Evolutionary conservation across 2,329 filamentous ascomycete species (phyloP), one percentile per base, ranked within the genome.

Genomic region (Neophaeococcomyces aloes): DNA sequence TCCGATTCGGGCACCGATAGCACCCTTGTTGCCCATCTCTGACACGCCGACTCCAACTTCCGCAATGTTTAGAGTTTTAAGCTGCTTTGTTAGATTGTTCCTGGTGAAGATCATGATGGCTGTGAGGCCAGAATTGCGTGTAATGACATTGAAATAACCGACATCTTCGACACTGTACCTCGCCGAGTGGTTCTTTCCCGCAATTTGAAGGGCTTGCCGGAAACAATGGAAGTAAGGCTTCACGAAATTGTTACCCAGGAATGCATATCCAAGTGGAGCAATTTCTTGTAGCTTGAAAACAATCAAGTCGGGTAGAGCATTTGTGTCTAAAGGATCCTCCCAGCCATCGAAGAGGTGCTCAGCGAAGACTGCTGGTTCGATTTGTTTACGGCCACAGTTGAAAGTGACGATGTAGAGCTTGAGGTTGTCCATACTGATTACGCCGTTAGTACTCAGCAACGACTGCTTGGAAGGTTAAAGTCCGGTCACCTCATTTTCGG

Each of bases 11-110:
- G 89, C 71, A 0, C 83, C 91, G 1, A 94, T 83, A 3, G 87
- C 89, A 23, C 89, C 91, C 65, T 98, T 98, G 63, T 95, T 95
- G 13, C 87, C 91, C 82, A 94, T 91, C 38, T 89, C 82, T 46
- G 79, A 81, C 1, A 87, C 63, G 0, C 91, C 91, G 38, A 95
- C 83, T 0, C 91, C 88, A 2, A 87, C 81, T 42, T 83, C 84
- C 2, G 83, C 86, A n/a, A 77, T 79, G 51, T 86, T 75, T n/a
- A 91, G 67, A 56, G 75, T 69, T 42, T 68, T 66, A 40, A 95
- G 68, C 18, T 73, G 69, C 7, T 71, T 63, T 0, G 74, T 69
- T 32, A 75, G 56, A 33, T 71, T 65, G 2, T 81, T 71, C 45
- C 78, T 78, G 15, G 81, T 83, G 60, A 94, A 94, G 14, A 95